Evolutionary conservation across 2,329 filamentous ascomycete genomes (phyloP).

Genomic region (Gnomoniopsis smithogilvyi): DNA sequence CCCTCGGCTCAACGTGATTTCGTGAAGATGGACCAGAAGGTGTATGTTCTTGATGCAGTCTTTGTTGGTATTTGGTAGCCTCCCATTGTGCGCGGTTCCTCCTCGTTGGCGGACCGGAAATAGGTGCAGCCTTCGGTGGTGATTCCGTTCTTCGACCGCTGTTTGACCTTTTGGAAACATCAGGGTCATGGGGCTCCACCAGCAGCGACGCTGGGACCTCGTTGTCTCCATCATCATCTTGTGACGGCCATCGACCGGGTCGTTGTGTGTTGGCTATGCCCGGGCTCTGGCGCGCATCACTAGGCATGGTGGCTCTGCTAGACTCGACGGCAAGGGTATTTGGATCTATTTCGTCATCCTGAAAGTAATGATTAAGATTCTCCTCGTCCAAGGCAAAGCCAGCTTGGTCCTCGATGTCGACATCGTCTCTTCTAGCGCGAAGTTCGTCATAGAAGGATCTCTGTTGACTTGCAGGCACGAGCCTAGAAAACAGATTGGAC

Average conservation of each 20-base stretch:
- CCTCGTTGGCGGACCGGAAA: constrained; percentile 41
- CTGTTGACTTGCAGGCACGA: constrained; percentile 32
- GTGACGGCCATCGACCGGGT: constrained; percentile 24
- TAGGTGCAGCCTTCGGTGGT: constrained; percentile 22
- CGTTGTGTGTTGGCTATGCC: background rate
- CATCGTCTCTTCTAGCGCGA: constrained; percentile 35
- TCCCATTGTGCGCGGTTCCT: constrained; percentile 53
- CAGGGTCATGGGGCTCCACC: constrained; percentile 49
- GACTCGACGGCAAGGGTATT: constrained; percentile 40
- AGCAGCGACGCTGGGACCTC: constrained; percentile 63
- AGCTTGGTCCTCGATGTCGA: constrained; percentile 39
- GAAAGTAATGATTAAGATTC: constrained; percentile 49
- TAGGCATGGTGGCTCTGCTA: constrained; percentile 37
- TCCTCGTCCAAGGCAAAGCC: constrained; percentile 49
- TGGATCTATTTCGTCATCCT: constrained; percentile 46
- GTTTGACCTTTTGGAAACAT: constrained; percentile 17
- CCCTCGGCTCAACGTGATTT: constrained; percentile 27
- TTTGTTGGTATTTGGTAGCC: constrained; percentile 48
- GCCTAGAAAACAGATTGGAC: constrained; percentile 45
- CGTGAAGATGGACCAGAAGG: constrained; percentile 20
- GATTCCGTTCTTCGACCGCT: constrained; percentile 21
- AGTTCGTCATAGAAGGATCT: constrained; percentile 51
- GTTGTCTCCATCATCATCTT: constrained; percentile 53
- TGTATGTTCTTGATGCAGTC: constrained; percentile 40
- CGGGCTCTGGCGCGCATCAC: constrained; percentile 1